Evolutionary conservation across 2,329 filamentous ascomycete genomes (phyloP), one percentile per base, ranked within the genome.

Genomic region (Diaporthe nobilis): DNA sequence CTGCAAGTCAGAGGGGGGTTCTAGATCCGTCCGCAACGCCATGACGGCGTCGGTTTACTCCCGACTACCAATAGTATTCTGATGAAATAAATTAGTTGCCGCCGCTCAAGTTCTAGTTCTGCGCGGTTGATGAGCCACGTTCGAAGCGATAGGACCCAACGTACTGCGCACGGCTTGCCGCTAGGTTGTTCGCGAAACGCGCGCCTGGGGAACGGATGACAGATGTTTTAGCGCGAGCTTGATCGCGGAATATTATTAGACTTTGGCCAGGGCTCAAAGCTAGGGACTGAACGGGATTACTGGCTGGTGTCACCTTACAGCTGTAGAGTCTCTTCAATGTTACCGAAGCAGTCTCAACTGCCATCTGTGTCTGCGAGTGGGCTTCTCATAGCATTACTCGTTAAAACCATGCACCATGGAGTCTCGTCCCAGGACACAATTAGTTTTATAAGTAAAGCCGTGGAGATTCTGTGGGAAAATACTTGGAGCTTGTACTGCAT

Each of bases 191-290:
- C 65, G n/a, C 65, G 65, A 68, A 68, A 68, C 65, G 47, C 65
- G 65, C 65, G 65, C 65, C 9, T n/a, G 31, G 65, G 13, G 65
- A 68, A 68, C 47, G 47, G 65, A 68, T 68, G 47, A 8, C 65
- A 68, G 47, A 53, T 68, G 65, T 68, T 68, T 68, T 68, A 68
- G 65, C 65, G 31, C 42, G 47, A 53, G 65, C 47, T 68, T 68
- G 31, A 53, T 28, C 47, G 8, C 22, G 31, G 65, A 68, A 51
- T 37, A 68, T 68, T 37, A 53, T 20, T 53, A 28, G 63, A 53
- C 13, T 37, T 25, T 39, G 34, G 2, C 22, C 47, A 53, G 44
- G n/a, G n/a, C n/a, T 53, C 13, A 15, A 28, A 28, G 65, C 12
- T 20, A 39, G 25, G 22, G 12, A 53, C 31, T n/a, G 3, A 17